These are phyloP conservation scores for Gossypium aridum DNA, from an alignment of 441 rosid species.

Conservation along the genomic window DNA sequence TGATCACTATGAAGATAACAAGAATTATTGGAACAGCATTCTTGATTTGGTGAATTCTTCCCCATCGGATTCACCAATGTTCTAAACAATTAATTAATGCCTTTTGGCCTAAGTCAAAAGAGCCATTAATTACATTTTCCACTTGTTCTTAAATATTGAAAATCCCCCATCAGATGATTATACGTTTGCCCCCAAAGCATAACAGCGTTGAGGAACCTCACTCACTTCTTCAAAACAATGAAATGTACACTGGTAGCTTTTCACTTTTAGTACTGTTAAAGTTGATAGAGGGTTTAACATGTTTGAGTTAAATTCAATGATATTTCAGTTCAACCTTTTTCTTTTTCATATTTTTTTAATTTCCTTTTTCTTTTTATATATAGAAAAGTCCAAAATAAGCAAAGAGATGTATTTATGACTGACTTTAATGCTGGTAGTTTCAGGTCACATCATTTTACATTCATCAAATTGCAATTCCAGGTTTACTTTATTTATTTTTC, in stretches of 20 bases:
- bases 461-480: neutral
- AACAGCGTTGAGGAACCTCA: neutral
- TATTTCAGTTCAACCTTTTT: neutral
- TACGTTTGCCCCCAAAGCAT: neutral
- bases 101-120: neutral
- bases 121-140: conserved; percentile 9
- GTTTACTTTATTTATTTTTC: too few species aligned
- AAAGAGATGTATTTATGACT: neutral
- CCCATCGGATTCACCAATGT: conserved; percentile 67
- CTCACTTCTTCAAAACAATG: neutral
- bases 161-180: neutral
- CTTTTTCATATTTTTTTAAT: neutral
- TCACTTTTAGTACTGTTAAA: neutral
- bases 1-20: conserved; percentile 73
- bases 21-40: conserved; percentile 93
- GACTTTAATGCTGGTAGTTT: neutral
- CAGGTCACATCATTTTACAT: neutral
- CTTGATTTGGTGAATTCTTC: conserved; percentile 88
- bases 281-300: neutral
- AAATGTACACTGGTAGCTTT: neutral
- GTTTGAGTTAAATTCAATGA: neutral
- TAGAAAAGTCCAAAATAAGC: neutral
- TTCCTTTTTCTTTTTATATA: neutral
- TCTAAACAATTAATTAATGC: conserved; percentile 21
- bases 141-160: neutral